These are phyloP conservation scores for Vaccinium darrowii DNA, from an alignment of 148 eudicot genomes.

Conservation along the genomic window DNA sequence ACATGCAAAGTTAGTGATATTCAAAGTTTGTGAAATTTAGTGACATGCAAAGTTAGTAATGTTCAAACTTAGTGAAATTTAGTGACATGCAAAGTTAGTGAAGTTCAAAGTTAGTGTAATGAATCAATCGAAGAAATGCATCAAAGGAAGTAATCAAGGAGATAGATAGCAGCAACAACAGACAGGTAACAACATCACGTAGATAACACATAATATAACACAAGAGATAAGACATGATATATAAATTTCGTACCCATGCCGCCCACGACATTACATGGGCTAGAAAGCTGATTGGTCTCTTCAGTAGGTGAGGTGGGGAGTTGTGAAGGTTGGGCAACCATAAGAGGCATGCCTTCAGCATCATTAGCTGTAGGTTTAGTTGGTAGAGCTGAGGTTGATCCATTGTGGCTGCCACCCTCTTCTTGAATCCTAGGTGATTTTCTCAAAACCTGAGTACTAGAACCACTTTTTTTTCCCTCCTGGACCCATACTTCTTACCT, in stretches of 20 bases:
- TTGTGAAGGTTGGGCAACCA: not conserved
- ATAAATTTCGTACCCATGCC: not conserved
- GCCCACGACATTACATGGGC: not conserved
- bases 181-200: too few relatives aligned
- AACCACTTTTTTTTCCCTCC: not conserved
- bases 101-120: too few relatives aligned
- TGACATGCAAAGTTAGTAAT: too few relatives aligned
- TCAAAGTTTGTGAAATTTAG: too few relatives aligned
- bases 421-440: not conserved
- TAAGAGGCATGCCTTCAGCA: not conserved
- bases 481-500: not conserved
- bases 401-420: too few relatives aligned
- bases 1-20: too few relatives aligned
- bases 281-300: not conserved
- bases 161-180: too few relatives aligned
- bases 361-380: not conserved
- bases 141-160: too few relatives aligned
- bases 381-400: not conserved
- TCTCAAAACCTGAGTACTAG: not conserved
- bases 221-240: not conserved
- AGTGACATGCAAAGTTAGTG: too few relatives aligned
- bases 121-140: too few relatives aligned
- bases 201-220: too few relatives aligned
- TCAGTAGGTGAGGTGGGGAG: not conserved
- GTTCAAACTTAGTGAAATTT: too few relatives aligned